Evolutionary conservation across 495 filamentous ascomycete genomes (phyloP), one percentile per base, ranked within the genome.

Genomic region (Penicillium malachiteum): DNA sequence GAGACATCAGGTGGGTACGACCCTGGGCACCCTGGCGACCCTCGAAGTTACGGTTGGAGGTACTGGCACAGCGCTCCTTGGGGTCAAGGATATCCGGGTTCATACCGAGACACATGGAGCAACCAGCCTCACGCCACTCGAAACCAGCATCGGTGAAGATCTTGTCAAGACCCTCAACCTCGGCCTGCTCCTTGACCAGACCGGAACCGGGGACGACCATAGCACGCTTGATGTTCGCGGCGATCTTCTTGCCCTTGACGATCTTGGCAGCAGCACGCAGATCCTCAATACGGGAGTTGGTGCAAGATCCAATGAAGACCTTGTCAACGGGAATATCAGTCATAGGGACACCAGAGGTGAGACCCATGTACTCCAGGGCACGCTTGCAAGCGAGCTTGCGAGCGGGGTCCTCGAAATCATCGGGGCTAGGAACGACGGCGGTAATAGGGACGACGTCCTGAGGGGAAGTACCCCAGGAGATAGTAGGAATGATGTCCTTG

Each of bases 91-190:
- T 96, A 72, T 98, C 94, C 0, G 94, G 92, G 78, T 98, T 98
- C 94, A 98, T 98, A 70, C 94, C 94, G 31, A 98, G 82, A 64
- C 94, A 98, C 94, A 98, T 98, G 50, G 88, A 92, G 79, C 94
- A 98, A 42, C 94, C 94, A 54, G 94, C 94, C 80, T 98, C 94
- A 55, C 94, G 83, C 93, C 93, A 97, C 69, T 98, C 94, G 53
- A 97, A 97, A 7, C 94, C 94, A 48, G 94, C 91, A 41, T 96
- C 90, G 16, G 75, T 68, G 71, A 98, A 98, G 60, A 96, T 87
- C 77, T 89, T 89, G 74, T 97, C 90, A 1, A 98, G 85, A 48
- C 92, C 92, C 70, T 98, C 94, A 0, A 81, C 71, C 71, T 98
- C 94, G 13, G 94, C 94, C 70, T 94, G 89, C 66, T 87, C 83